Evolutionary conservation across 2,329 filamentous ascomycete genomes (phyloP).

Genomic region (Bipolaris bicolor): DNA sequence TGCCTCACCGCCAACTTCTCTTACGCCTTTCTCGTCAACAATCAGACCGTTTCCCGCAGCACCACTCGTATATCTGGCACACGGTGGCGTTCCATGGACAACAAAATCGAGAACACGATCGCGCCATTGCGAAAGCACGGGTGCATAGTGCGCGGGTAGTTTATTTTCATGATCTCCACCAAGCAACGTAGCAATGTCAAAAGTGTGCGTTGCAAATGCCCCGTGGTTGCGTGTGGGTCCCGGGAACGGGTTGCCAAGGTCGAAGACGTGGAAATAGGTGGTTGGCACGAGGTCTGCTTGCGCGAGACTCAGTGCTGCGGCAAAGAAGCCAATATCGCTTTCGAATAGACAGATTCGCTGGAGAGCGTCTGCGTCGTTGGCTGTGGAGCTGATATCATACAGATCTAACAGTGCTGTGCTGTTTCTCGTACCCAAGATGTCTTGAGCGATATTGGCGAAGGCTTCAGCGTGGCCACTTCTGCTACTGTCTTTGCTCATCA

Average conservation of each 20-base stretch:
- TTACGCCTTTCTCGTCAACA: conserved; percentile 14
- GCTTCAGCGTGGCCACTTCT: conserved; percentile 13
- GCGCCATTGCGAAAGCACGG: conserved; percentile 16
- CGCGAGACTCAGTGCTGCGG: conserved; percentile 17
- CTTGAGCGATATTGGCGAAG: conserved; percentile 1
- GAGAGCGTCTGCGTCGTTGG: conserved; percentile 15
- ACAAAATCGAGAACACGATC: conserved; percentile 22
- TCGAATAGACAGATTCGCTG: conserved; percentile 26
- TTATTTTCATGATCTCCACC: conserved; percentile 21
- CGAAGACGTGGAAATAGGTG: conserved; percentile 27
- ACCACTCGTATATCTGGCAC: conserved; percentile 9
- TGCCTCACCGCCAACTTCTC: conserved; percentile 13
- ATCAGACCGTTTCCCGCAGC: conserved; percentile 11
- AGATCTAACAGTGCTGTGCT: conserved; percentile 5
- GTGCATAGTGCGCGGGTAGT: conserved; percentile 14
- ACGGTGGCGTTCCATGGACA: conserved; percentile 14
- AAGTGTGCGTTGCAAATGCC: conserved; percentile 24
- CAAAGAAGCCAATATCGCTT: conserved; percentile 28
- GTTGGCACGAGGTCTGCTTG: conserved; percentile 13
- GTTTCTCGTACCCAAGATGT: conserved; percentile 8
- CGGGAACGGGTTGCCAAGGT: conserved; percentile 23
- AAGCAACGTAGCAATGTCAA: conserved; percentile 25
- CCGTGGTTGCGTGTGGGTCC: conserved; percentile 19
- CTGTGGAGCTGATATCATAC: conserved; percentile 1
- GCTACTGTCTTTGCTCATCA: conserved; percentile 17